Evolutionary conservation across 805 yeast genomes (phyloP).

Genomic region (Jamesozyma spencerorum): DNA sequence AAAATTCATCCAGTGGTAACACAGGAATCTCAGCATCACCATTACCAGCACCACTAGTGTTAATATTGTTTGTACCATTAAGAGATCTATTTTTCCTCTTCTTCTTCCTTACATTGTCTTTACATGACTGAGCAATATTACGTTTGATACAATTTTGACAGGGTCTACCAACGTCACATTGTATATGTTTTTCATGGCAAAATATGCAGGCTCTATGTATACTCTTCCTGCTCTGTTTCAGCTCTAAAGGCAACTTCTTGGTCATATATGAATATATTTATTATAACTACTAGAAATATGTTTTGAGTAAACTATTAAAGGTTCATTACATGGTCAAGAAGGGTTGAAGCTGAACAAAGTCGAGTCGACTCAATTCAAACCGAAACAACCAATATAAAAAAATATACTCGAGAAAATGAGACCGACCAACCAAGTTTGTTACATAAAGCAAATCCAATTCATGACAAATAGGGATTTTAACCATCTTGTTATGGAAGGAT

Average conservation of each 20-base stretch:
- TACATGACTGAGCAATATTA: slow-evolving; percentile 45
- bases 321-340: too few relatives aligned
- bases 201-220: slow-evolving; percentile 61
- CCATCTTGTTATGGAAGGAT: too few relatives aligned
- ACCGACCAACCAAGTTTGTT: too few relatives aligned
- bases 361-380: too few relatives aligned
- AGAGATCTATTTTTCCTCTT: neutral
- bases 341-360: too few relatives aligned
- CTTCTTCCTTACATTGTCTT: slow-evolving; percentile 31
- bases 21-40: neutral
- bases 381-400: too few relatives aligned
- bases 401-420: too few relatives aligned
- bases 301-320: too few relatives aligned
- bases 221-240: slow-evolving; percentile 50
- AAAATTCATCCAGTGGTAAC: too few relatives aligned
- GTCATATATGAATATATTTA: slow-evolving; percentile 5
- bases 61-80: neutral
- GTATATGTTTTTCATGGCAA: slow-evolving; percentile 66
- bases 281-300: too few relatives aligned
- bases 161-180: slow-evolving; percentile 59
- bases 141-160: slow-evolving; percentile 63
- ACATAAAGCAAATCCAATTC: too few relatives aligned
- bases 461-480: too few relatives aligned
- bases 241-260: slow-evolving; percentile 30
- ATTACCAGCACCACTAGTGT: neutral